A percentile compares a stretch with the other conserved stretches of the same genome.
Conservation (phyloP, 2,329 filamentous ascomycete genomes). For the Delphinella strobiligena region DNA sequence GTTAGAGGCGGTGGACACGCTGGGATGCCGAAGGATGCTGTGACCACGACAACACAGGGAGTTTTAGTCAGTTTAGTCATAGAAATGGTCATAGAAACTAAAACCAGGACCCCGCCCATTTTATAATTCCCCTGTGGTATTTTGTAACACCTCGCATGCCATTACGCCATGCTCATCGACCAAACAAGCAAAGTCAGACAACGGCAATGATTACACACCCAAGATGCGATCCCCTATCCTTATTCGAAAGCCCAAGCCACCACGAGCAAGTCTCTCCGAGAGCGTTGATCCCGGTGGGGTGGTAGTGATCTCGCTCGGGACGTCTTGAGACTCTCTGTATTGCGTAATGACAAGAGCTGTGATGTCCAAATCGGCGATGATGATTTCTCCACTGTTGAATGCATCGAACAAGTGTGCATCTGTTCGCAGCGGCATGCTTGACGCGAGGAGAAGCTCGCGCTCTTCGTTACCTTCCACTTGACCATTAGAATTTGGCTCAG, state of each 20-base stretch:
- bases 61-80: not conserved
- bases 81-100: not conserved
- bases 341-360: slow-evolving; percentile 30
- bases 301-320: slow-evolving; percentile 11
- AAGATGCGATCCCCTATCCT: slow-evolving; percentile 8
- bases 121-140: no score
- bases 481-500: not conserved
- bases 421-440: slow-evolving; percentile 12
- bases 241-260: slow-evolving; percentile 7
- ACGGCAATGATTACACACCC: no score
- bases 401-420: slow-evolving; percentile 29
- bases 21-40: no score
- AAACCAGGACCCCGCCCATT: no score
- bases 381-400: slow-evolving; percentile 34
- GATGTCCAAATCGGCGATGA: slow-evolving; percentile 32
- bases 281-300: slow-evolving; percentile 5
- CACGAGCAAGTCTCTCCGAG: slow-evolving; percentile 10
- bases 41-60: no score
- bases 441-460: slow-evolving; percentile 9
- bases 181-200: no score
- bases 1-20: no score
- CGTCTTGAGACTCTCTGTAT: slow-evolving; percentile 24
- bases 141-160: no score
- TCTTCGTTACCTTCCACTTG: slow-evolving; percentile 9
- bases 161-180: no score